These are phyloP conservation scores for Hura crepitans DNA, from an alignment of 441 rosid species.

Conservation along the genomic window DNA sequence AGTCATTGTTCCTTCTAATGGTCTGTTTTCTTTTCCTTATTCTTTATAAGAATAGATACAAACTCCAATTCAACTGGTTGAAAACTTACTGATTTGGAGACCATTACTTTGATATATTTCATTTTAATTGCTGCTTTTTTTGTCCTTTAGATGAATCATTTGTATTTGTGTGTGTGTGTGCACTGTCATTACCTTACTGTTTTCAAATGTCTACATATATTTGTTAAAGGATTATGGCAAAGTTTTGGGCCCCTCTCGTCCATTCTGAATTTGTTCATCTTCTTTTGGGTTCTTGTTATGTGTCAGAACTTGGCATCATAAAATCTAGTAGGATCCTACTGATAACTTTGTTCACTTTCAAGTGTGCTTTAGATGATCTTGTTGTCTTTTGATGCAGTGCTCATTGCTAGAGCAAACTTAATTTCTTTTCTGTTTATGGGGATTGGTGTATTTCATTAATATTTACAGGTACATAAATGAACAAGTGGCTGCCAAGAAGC, in stretches of 20 bases:
- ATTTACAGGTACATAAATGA: slow-evolving; percentile 60
- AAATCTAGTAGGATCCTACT: neutral
- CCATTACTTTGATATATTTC: neutral
- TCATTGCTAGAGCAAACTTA: neutral
- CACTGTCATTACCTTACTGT: neutral
- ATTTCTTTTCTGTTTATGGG: neutral
- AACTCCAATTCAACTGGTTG: slow-evolving; percentile 1
- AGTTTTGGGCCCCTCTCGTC: neutral
- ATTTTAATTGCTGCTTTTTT: neutral
- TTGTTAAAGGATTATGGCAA: neutral
- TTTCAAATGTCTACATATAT: neutral
- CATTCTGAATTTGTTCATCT: neutral
- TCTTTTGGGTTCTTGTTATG: neutral
- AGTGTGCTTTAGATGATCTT: neutral
- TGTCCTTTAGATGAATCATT: neutral
- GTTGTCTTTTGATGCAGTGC: neutral
- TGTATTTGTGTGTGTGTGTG: no score
- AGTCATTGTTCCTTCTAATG: neutral
- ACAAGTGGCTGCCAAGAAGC: slow-evolving; percentile 61
- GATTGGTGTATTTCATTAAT: slow-evolving; percentile 3
- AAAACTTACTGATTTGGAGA: neutral
- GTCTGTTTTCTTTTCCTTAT: neutral
- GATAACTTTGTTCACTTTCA: neutral
- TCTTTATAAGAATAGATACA: neutral
- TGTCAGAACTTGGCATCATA: neutral